These are phyloP conservation scores for Monoraphidium neglectum DNA, from an alignment of 139 green algal species.

Conservation along the genomic window DNA sequence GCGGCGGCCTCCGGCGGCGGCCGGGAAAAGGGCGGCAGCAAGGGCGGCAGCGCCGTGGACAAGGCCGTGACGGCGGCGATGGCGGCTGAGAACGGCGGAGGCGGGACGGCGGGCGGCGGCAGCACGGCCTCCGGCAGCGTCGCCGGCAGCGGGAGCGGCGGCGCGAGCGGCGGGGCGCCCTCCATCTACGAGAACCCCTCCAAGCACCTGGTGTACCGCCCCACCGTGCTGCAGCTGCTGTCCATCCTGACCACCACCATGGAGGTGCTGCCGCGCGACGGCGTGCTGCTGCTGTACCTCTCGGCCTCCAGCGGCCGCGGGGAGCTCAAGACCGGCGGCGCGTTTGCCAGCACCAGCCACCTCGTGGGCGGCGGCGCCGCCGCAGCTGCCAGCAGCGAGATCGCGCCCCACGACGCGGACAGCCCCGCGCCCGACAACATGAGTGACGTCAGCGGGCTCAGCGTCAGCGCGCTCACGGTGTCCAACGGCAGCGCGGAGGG, in stretches of 20 bases:
- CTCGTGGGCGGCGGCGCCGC: neutral
- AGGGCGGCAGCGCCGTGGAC: too few species aligned
- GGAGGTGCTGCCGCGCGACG: constrained; percentile 45
- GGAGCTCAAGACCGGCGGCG: neutral
- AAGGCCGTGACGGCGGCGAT: neutral
- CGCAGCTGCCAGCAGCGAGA: neutral
- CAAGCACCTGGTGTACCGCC: constrained; percentile 66
- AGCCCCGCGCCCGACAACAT: constrained; percentile 21
- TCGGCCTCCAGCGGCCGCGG: neutral
- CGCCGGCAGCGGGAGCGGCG: neutral
- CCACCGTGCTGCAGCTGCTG: constrained; percentile 55
- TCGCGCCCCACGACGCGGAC: constrained; percentile 26
- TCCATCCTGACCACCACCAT: constrained; percentile 48
- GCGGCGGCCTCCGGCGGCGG: neutral
- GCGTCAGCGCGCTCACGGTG: constrained; percentile 23
- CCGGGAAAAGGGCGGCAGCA: too few species aligned
- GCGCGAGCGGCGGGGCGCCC: neutral
- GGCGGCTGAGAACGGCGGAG: neutral
- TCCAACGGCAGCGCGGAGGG: neutral
- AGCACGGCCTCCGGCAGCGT: neutral
- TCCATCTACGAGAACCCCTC: constrained; percentile 38
- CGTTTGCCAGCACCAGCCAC: neutral
- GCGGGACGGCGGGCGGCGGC: neutral
- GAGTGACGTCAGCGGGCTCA: constrained; percentile 22
- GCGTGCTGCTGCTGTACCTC: constrained; percentile 27